These are phyloP conservation scores for Hypsizygus marmoreus DNA, from an alignment of 768 basidiomycete species.

Conservation along the genomic window DNA sequence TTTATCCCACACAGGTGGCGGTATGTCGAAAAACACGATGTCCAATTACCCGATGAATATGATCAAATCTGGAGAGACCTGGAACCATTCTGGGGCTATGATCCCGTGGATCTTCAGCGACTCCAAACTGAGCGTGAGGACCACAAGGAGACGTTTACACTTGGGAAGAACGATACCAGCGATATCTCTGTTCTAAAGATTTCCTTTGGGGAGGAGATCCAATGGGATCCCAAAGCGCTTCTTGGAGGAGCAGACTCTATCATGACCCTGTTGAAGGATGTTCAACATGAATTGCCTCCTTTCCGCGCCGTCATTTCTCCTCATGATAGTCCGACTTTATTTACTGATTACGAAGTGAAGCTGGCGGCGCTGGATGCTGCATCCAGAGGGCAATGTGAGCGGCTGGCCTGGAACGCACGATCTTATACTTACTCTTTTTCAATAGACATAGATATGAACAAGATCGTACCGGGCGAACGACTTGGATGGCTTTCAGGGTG, in stretches of 20 bases:
- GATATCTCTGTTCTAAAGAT: constrained; percentile 13
- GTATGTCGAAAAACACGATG: constrained; percentile 44
- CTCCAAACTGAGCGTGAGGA: constrained; percentile 30
- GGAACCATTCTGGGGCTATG: constrained; percentile 44
- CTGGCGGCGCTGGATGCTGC: constrained; percentile 17
- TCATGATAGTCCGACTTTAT: constrained; percentile 31
- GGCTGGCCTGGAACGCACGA: no score
- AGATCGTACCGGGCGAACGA: constrained; percentile 6
- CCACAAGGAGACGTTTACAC: constrained; percentile 34
- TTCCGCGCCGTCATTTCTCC: constrained; percentile 40
- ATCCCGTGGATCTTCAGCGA: constrained; percentile 30
- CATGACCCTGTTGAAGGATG: constrained; percentile 28
- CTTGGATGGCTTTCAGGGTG: constrained; percentile 27
- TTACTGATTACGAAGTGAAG: constrained; percentile 22
- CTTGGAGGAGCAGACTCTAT: constrained; percentile 19
- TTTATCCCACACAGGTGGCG: constrained; percentile 38
- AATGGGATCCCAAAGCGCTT: constrained; percentile 17
- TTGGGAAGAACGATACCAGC: constrained; percentile 29
- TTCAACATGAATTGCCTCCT: constrained; percentile 33
- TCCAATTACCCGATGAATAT: constrained; percentile 56
- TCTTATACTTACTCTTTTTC: neutral
- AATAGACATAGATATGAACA: constrained; percentile 17
- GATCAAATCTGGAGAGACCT: constrained; percentile 49
- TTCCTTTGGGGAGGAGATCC: constrained; percentile 14
- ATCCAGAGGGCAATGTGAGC: constrained; percentile 13